Conservation (phyloP, 208 protist species). For the Leishmania gerbilli region DNA sequence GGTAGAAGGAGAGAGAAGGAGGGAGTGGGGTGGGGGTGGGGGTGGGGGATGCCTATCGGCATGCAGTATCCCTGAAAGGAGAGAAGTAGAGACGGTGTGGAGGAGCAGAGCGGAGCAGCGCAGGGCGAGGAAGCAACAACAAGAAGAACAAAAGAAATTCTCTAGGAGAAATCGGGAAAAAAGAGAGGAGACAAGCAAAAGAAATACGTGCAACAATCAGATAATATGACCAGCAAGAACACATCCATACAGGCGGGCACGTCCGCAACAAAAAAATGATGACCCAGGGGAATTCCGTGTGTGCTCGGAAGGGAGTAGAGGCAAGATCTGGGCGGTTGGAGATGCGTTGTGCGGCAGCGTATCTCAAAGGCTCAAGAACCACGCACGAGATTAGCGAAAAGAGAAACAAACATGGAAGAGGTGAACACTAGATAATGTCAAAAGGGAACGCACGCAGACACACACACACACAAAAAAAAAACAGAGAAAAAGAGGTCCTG, state of each 20-base stretch:
- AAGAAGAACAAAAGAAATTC: neutral
- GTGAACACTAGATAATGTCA: neutral
- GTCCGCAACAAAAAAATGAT: neutral
- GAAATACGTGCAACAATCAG: too few species aligned
- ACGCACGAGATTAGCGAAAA: neutral
- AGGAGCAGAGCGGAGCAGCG: neutral
- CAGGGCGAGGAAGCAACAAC: neutral
- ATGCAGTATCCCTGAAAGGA: neutral
- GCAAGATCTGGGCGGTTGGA: neutral
- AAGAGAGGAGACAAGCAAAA: too few species aligned
- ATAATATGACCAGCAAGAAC: too few species aligned
- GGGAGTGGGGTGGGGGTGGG: too few species aligned
- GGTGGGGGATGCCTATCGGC: neutral
- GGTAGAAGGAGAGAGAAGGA: too few species aligned
- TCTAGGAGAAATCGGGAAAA: too few species aligned
- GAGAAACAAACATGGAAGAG: neutral
- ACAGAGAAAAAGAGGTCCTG: neutral
- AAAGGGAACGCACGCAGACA: neutral
- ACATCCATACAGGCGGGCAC: neutral
- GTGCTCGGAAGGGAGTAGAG: neutral
- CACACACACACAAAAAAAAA: neutral
- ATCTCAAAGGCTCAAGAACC: neutral
- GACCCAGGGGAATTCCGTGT: neutral
- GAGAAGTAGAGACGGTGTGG: neutral
- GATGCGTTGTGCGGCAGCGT: neutral